phyloP scores from a whole-genome alignment of 2,329 filamentous ascomycete species.

The Fusarium incarnatum region DNA sequence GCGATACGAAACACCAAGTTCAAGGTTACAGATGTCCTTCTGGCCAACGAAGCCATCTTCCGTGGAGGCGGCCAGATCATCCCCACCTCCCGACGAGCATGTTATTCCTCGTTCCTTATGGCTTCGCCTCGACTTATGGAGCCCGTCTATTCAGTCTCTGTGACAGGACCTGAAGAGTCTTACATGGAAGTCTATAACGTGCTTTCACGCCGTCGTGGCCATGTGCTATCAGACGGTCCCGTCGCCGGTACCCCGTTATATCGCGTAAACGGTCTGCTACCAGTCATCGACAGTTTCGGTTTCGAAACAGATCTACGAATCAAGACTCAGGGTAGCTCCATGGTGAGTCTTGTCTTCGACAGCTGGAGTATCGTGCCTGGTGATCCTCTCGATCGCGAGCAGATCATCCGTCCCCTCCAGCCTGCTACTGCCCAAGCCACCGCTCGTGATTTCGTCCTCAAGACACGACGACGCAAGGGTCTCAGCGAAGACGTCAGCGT shows the following conservation, averaged over 20 bases:
- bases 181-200: slow-evolving; percentile 93
- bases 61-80: slow-evolving; percentile 97
- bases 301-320: slow-evolving; percentile 98
- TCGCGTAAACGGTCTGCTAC: slow-evolving; percentile 88
- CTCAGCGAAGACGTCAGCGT: slow-evolving; percentile 95
- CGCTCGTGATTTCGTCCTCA: slow-evolving; percentile 94
- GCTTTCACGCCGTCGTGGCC: slow-evolving; percentile 85
- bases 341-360: slow-evolving; percentile 92
- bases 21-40: slow-evolving; percentile 88
- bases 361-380: slow-evolving; percentile 96
- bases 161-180: slow-evolving; percentile 91
- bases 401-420: slow-evolving; percentile 85
- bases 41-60: slow-evolving; percentile 92
- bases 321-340: slow-evolving; percentile 92
- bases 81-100: slow-evolving; percentile 89
- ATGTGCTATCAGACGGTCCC: slow-evolving; percentile 93
- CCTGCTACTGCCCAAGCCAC: slow-evolving; percentile 89
- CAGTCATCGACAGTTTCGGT: slow-evolving; percentile 96
- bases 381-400: slow-evolving; percentile 90
- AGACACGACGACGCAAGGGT: slow-evolving; percentile 93
- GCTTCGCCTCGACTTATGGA: slow-evolving; percentile 97
- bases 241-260: slow-evolving; percentile 96
- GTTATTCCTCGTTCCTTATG: slow-evolving; percentile 97
- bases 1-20: slow-evolving; percentile 98
- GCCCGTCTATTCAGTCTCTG: slow-evolving; percentile 90